Conservation (phyloP, 768 basidiomycete species). For the Imleria badia region DNA sequence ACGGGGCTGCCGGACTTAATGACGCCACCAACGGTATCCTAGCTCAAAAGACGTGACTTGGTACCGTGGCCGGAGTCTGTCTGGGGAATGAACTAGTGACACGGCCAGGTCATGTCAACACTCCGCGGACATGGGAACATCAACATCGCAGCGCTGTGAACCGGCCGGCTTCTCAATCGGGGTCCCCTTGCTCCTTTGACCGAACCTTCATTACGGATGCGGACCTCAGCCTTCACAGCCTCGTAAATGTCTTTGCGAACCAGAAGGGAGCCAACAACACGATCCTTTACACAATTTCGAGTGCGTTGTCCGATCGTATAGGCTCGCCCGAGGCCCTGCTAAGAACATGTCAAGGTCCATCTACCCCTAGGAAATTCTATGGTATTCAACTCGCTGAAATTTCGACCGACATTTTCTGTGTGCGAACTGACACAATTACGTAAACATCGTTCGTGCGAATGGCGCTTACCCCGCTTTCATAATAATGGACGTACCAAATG, state of each 20-base stretch:
- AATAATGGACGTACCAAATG: not conserved
- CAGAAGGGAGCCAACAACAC: slow-evolving; percentile 1
- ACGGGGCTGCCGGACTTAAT: not conserved
- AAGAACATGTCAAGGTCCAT: not conserved
- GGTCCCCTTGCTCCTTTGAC: slow-evolving; percentile 9
- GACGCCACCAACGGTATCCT: slow-evolving; percentile 1
- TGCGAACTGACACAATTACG: not conserved
- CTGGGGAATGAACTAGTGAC: slow-evolving; percentile 2
- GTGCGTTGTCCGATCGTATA: not conserved
- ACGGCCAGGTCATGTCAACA: not conserved
- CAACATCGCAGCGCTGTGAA: slow-evolving; percentile 11
- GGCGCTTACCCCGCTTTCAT: slow-evolving; percentile 27
- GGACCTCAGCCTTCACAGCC: slow-evolving; percentile 13
- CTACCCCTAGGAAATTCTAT: not conserved
- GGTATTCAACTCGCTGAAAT: too few relatives aligned
- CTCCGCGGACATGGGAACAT: slow-evolving; percentile 29
- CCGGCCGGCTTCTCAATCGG: slow-evolving; percentile 13
- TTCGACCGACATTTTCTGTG: not conserved
- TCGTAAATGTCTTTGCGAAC: slow-evolving; percentile 13
- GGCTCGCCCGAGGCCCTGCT: not conserved
- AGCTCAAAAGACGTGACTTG: not conserved
- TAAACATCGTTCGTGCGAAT: slow-evolving; percentile 9
- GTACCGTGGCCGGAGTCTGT: slow-evolving; percentile 11
- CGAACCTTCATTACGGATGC: slow-evolving; percentile 24
- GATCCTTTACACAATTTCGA: not conserved